Percentiles rank a stretch among this genome's conserved stretches.
Evolutionary conservation across 345 rosid species (phyloP).

Genomic region (Dipteronia dyeriana): DNA sequence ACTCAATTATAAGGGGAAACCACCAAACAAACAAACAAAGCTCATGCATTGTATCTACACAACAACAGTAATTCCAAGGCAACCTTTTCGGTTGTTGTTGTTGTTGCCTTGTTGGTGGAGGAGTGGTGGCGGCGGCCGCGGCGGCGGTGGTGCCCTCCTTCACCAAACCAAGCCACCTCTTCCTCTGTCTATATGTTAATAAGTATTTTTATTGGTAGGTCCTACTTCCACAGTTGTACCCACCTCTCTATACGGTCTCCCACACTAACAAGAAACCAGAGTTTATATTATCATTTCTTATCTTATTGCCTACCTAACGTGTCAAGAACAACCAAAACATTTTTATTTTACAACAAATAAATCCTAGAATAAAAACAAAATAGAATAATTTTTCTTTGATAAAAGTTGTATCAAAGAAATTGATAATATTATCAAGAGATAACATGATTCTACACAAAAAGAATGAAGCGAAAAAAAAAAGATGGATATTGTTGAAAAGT

Average conservation of each 20-base stretch:
- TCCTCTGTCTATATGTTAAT: slow-evolving; percentile 11
- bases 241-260: slow-evolving; percentile 12
- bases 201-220: slow-evolving; percentile 30
- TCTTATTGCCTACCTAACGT: slow-evolving; percentile 20
- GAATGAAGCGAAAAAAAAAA: neutral
- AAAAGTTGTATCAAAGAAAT: neutral
- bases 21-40: slow-evolving; percentile 15
- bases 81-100: slow-evolving; percentile 12
- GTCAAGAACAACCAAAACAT: neutral
- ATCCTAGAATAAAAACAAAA: slow-evolving; percentile 1
- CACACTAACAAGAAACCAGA: slow-evolving; percentile 16
- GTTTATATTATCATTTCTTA: slow-evolving; percentile 3
- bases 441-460: neutral
- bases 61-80: neutral
- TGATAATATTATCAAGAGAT: neutral
- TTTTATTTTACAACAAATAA: neutral
- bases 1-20: slow-evolving; percentile 6
- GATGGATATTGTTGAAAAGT: too few relatives aligned
- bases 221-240: slow-evolving; percentile 40
- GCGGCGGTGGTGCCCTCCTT: slow-evolving; percentile 17
- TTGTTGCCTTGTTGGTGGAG: neutral
- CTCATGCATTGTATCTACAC: slow-evolving; percentile 14
- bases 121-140: slow-evolving; percentile 17
- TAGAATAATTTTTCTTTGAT: neutral
- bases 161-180: slow-evolving; percentile 20